A percentile compares a stretch with the other conserved stretches of the same genome.
These are phyloP conservation scores for Friedmanniomyces simplex DNA, from an alignment of 495 filamentous ascomycete genomes.

Conservation along the genomic window DNA sequence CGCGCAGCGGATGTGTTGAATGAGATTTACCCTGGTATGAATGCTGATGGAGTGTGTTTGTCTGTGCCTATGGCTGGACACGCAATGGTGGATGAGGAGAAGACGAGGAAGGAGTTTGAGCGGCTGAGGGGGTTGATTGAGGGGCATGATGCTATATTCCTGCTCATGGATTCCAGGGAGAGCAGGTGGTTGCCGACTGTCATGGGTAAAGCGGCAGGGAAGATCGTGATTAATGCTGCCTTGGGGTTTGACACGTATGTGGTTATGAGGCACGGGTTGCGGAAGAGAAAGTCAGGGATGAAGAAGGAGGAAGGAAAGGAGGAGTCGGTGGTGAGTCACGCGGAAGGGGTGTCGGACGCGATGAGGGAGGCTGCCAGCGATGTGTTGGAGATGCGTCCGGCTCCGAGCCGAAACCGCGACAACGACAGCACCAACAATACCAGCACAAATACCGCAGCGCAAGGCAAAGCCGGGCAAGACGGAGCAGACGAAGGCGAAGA, in stretches of 20 bases:
- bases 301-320: background rate
- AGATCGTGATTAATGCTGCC: conserved; percentile 93
- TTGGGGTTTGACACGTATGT: conserved; percentile 95
- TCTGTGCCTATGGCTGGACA: conserved; percentile 94
- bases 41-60: conserved; percentile 64
- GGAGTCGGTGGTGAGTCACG: conserved; percentile 14
- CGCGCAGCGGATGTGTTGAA: conserved; percentile 71
- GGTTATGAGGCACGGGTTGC: conserved; percentile 84
- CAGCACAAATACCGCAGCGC: background rate
- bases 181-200: conserved; percentile 94
- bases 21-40: conserved; percentile 84
- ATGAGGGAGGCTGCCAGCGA: conserved; percentile 8
- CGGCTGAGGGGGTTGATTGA: conserved; percentile 64
- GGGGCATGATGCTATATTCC: conserved; percentile 82
- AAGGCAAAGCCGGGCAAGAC: background rate
- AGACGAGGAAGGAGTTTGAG: conserved; percentile 57
- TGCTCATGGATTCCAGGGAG: conserved; percentile 94
- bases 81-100: conserved; percentile 60
- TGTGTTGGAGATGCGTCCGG: conserved; percentile 1
- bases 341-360: conserved; percentile 1
- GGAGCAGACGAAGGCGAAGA: conserved; percentile 37
- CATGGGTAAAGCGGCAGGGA: conserved; percentile 85
- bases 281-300: background rate
- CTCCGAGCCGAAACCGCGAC: background rate
- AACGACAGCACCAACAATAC: background rate